A percentile compares a stretch with the other conserved stretches of the same genome.
These are phyloP conservation scores for Lactarius vividus DNA, from an alignment of 768 basidiomycete genomes.

Conservation along the genomic window DNA sequence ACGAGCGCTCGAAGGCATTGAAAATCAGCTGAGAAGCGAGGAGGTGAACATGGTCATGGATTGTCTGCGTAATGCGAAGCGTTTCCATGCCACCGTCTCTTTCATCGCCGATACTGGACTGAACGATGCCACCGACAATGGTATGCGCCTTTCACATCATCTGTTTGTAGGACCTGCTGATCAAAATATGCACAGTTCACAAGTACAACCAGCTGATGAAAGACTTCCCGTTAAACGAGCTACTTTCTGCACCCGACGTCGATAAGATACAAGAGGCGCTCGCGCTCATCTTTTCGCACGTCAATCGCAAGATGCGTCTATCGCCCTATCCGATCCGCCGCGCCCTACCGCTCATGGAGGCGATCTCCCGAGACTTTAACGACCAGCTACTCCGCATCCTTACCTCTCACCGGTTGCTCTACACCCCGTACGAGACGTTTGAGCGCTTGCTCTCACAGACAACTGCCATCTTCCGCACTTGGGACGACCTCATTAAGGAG, in stretches of 20 bases:
- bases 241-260: slow-evolving; percentile 93
- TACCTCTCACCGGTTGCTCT: slow-evolving; percentile 86
- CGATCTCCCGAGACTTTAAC: slow-evolving; percentile 97
- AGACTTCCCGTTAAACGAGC: slow-evolving; percentile 96
- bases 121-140: slow-evolving; percentile 88
- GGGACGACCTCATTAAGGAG: slow-evolving; percentile 65
- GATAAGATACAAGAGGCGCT: slow-evolving; percentile 93
- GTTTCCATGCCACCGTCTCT: slow-evolving; percentile 95
- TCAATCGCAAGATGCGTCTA: slow-evolving; percentile 92
- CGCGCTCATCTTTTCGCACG: slow-evolving; percentile 82
- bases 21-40: slow-evolving; percentile 85
- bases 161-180: slow-evolving; percentile 5
- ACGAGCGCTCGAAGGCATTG: slow-evolving; percentile 89
- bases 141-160: slow-evolving; percentile 41
- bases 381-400: slow-evolving; percentile 90
- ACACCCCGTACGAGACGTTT: slow-evolving; percentile 92
- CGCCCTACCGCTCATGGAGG: slow-evolving; percentile 94
- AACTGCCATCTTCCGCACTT: slow-evolving; percentile 58
- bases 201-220: slow-evolving; percentile 99
- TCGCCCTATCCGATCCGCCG: slow-evolving; percentile 97
- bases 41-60: slow-evolving; percentile 93
- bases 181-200: slow-evolving; percentile 56
- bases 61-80: slow-evolving; percentile 90
- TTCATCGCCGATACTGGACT: slow-evolving; percentile 97
- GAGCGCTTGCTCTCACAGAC: slow-evolving; percentile 78